A percentile compares a stretch with the other conserved stretches of the same genome.
Conservation (phyloP, 2,329 filamentous ascomycete species). For the Alternaria novae-zelandiae region DNA sequence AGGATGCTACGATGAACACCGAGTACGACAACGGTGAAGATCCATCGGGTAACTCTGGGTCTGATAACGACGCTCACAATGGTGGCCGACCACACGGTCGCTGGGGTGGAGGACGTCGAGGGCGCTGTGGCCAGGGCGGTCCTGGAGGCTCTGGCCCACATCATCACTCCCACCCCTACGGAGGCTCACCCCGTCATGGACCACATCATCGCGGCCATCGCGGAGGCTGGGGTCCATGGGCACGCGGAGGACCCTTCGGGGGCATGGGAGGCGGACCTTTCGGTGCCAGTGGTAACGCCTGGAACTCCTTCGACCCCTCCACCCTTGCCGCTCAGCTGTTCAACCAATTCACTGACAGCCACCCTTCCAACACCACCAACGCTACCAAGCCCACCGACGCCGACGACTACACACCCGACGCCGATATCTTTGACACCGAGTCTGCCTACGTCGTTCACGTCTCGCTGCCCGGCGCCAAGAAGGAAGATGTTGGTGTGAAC, state of each 20-base stretch:
- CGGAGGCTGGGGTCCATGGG: constrained; percentile 37
- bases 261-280: constrained; percentile 16
- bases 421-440: constrained; percentile 76
- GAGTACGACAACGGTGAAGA: constrained; percentile 39
- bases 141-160: constrained; percentile 23
- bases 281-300: constrained; percentile 14
- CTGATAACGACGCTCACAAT: constrained; percentile 26
- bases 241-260: constrained; percentile 21
- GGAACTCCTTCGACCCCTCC: constrained; percentile 28
- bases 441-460: constrained; percentile 69
- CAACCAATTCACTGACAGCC: constrained; percentile 37
- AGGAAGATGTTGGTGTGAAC: constrained; percentile 77
- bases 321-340: constrained; percentile 44
- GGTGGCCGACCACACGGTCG: constrained; percentile 20
- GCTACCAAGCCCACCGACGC: constrained; percentile 17
- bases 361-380: constrained; percentile 20
- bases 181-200: constrained; percentile 18
- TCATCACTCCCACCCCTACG: constrained; percentile 16
- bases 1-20: constrained; percentile 20
- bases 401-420: constrained; percentile 65
- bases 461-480: constrained; percentile 78
- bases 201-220: constrained; percentile 22
- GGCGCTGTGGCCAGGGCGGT: constrained; percentile 31
- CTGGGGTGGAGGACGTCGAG: constrained; percentile 26
- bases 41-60: constrained; percentile 34